These are phyloP conservation scores for Knoxdaviesia capensis DNA, from an alignment of 2,329 filamentous ascomycete species.

Conservation along the genomic window DNA sequence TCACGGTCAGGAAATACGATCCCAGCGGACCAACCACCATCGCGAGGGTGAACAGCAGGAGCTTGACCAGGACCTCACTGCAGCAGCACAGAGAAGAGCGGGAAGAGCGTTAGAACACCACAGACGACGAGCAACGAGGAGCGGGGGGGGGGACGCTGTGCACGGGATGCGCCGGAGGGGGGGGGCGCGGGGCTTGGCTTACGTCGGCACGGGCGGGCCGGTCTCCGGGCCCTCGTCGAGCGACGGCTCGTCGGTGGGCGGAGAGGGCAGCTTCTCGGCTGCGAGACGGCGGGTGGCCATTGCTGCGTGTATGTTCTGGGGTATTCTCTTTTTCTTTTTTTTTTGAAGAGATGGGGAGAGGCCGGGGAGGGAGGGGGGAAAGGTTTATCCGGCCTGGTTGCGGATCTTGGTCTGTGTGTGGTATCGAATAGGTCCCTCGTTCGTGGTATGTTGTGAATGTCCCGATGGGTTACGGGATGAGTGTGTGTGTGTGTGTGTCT, in stretches of 20 bases:
- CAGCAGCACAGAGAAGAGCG: background rate
- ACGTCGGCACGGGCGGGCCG: slow-evolving; percentile 69
- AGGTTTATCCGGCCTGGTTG: too few relatives aligned
- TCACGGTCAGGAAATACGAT: slow-evolving; percentile 68
- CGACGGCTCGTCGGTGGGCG: slow-evolving; percentile 35
- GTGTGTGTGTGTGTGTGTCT: too few relatives aligned
- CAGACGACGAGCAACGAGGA: background rate
- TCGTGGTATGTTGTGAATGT: too few relatives aligned
- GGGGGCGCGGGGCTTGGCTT: slow-evolving; percentile 14
- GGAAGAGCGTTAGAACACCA: background rate
- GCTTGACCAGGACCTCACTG: slow-evolving; percentile 73
- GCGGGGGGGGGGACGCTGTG: background rate
- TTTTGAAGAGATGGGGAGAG: too few relatives aligned
- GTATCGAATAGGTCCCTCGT: too few relatives aligned
- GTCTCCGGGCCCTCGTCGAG: slow-evolving; percentile 45
- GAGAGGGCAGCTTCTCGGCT: slow-evolving; percentile 42
- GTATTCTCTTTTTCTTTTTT: background rate
- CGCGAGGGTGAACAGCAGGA: slow-evolving; percentile 73
- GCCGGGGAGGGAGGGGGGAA: too few relatives aligned
- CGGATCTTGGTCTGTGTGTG: too few relatives aligned
- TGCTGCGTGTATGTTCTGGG: slow-evolving; percentile 7
- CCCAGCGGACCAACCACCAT: slow-evolving; percentile 80
- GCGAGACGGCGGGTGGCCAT: slow-evolving; percentile 56
- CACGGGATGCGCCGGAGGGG: slow-evolving; percentile 3
- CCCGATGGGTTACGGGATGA: too few relatives aligned